Conservation (phyloP, 2,329 filamentous ascomycete genomes). For the Xylariaceae sp. region DNA sequence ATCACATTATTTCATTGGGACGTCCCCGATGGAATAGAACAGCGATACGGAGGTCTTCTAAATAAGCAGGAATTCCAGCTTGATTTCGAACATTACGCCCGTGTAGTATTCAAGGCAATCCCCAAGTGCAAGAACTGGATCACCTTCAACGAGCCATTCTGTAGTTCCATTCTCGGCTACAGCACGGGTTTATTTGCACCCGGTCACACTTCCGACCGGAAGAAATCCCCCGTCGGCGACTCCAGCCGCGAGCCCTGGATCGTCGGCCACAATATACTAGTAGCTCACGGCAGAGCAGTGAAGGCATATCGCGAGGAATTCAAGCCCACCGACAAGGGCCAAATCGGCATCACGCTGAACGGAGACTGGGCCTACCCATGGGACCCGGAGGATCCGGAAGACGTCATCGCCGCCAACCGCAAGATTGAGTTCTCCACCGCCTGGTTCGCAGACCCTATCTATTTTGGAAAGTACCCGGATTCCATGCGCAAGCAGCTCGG, state of each 20-base stretch:
- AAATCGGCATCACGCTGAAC: conserved; percentile 86
- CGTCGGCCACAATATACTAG: conserved; percentile 73
- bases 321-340: conserved; percentile 65
- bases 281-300: conserved; percentile 76
- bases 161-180: conserved; percentile 76
- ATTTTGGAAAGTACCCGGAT: conserved; percentile 77
- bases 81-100: conserved; percentile 76
- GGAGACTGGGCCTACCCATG: conserved; percentile 80
- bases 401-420: conserved; percentile 71
- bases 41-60: conserved; percentile 75
- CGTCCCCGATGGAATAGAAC: conserved; percentile 71
- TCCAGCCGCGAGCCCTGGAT: conserved; percentile 75
- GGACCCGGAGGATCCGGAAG: conserved; percentile 69
- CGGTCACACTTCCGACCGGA: conserved; percentile 73
- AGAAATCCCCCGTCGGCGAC: conserved; percentile 66
- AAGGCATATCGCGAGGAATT: conserved; percentile 81
- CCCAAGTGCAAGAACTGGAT: conserved; percentile 83
- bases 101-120: conserved; percentile 69
- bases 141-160: conserved; percentile 89
- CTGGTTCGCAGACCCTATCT: conserved; percentile 87
- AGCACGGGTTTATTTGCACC: conserved; percentile 74
- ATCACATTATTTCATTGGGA: conserved; percentile 89
- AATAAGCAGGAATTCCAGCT: conserved; percentile 78
- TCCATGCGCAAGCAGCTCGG: conserved; percentile 81
- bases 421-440: conserved; percentile 84